These are phyloP conservation scores for Xerocomus amazonicus DNA, from an alignment of 1,284 basidiomycete genomes.

Conservation along the genomic window DNA sequence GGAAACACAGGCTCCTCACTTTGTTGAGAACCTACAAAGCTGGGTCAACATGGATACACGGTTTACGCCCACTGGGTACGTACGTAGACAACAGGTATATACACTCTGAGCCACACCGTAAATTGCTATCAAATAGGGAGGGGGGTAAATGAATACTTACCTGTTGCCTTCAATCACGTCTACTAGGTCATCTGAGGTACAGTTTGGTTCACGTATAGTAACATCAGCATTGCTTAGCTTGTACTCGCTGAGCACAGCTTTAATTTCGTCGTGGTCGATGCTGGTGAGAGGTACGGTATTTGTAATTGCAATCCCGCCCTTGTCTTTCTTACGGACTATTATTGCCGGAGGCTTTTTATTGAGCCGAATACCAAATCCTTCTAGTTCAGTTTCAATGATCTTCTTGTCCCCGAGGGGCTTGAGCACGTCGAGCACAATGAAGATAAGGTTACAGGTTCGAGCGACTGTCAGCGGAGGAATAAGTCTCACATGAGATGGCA, in stretches of 20 bases:
- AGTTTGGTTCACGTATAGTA: conserved; percentile 88
- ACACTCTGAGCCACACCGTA: conserved; percentile 58
- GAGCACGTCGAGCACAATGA: conserved; percentile 96
- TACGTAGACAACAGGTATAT: conserved; percentile 90
- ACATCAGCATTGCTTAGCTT: conserved; percentile 88
- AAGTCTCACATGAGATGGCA: conserved; percentile 10
- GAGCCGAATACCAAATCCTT: conserved; percentile 95
- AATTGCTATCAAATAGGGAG: conserved; percentile 1
- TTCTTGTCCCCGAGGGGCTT: conserved; percentile 96
- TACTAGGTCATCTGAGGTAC: conserved; percentile 97
- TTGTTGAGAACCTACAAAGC: conserved; percentile 68
- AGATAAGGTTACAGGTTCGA: conserved; percentile 97
- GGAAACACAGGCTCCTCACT: conserved; percentile 35
- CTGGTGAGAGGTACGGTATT: conserved; percentile 98
- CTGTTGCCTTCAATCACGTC: conserved; percentile 94
- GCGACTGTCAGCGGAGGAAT: conserved; percentile 58
- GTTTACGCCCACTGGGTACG: conserved; percentile 25
- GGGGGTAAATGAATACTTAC: conserved; percentile 36
- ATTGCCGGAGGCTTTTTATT: conserved; percentile 96
- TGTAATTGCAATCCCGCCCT: conserved; percentile 89
- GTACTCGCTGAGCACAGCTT: conserved; percentile 95
- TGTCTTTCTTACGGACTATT: conserved; percentile 88
- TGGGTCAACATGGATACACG: conserved; percentile 4
- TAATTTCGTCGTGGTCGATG: conserved; percentile 94
- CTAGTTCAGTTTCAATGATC: conserved; percentile 87